phyloP scores from a whole-genome alignment of 192 early-diverging fungal genomes.

The Entomortierella chlamydospora region DNA sequence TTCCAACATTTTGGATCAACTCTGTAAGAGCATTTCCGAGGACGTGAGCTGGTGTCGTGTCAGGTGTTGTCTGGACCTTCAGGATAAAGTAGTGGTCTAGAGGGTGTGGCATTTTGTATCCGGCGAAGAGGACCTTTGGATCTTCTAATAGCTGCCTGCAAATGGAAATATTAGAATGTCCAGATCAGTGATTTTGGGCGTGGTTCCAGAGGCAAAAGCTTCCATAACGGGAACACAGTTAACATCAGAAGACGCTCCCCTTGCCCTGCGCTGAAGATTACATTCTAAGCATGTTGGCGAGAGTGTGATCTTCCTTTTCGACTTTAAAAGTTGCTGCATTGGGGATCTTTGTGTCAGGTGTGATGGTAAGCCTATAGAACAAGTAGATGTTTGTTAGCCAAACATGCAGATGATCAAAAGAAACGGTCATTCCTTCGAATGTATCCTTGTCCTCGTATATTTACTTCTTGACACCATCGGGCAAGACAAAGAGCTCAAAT shows the following conservation, averaged over 20 bases:
- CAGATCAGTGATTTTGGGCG: too few species aligned
- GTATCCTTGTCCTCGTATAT: neutral
- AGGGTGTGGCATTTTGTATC: constrained; percentile 97
- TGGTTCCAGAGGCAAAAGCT: too few species aligned
- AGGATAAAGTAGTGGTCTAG: constrained; percentile 92
- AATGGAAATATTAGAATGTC: too few species aligned
- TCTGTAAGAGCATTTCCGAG: constrained; percentile 81
- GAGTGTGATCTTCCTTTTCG: constrained; percentile 96
- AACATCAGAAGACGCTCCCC: neutral
- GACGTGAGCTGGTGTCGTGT: constrained; percentile 87
- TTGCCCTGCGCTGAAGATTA: constrained; percentile 49
- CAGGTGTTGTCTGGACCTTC: constrained; percentile 91
- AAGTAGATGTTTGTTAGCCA: constrained; percentile 1
- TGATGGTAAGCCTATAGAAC: constrained; percentile 74
- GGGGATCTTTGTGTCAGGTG: constrained; percentile 90
- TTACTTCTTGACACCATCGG: constrained; percentile 81
- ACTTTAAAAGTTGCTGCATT: constrained; percentile 95
- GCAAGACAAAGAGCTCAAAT: constrained; percentile 83
- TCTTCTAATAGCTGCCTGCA: constrained; percentile 87
- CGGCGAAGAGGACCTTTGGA: constrained; percentile 93
- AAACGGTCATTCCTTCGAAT: neutral
- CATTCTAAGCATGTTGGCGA: constrained; percentile 95
- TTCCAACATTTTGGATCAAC: constrained; percentile 80
- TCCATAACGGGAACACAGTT: too few species aligned
- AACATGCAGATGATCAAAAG: neutral